Evolutionary conservation across 2,329 filamentous ascomycete genomes (phyloP), one percentile per base, ranked within the genome.

Genomic region (Diaporthe citrichinensis): DNA sequence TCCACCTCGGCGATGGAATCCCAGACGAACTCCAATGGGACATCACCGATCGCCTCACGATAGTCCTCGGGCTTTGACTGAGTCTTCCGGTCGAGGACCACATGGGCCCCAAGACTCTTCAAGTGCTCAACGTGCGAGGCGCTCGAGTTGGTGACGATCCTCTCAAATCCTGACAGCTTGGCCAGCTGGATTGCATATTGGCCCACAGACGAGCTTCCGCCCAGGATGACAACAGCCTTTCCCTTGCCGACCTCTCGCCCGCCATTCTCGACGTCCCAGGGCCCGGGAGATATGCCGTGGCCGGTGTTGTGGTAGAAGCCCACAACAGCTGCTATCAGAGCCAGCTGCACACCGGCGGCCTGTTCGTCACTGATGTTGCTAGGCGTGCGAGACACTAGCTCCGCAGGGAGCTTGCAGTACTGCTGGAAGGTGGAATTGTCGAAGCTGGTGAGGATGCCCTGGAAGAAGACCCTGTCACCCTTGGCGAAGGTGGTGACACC

Each of bases 111-210:
- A 78, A 81, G 78, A 62, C 78, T 74, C 76, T 77, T 78, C 39
- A 78, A 74, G 69, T 80, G 79, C 6, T 77, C 82, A 25, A 84
- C 83, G 77, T 87, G 87, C 73, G 80, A 82, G 7, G 81, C 78
- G 57, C 75, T 75, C 1, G 84, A 84, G 2, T 83, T 81, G 6
- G 85, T 87, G 6, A 83, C 79, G n/a, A 87, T 74, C n/a, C 88
- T 86, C 41, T 84, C 81, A 73, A 85, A 87, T 8, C 87, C 87
- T 3, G 85, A 83, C 2, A 83, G 81, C 9, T 79, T 78, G 17
- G 85, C 84, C 6, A 88, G 82, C 77, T 88, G 86, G 9, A 88
- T 83, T 2, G 85, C 86, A 71, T 84, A 85, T 77, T 83, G 82
- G 5, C 87, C 87, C 0, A 88, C 86, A 55, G 82, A 84, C 10